These are phyloP conservation scores for Phytomonas francai DNA, from an alignment of 208 protist genomes.

Conservation along the genomic window DNA sequence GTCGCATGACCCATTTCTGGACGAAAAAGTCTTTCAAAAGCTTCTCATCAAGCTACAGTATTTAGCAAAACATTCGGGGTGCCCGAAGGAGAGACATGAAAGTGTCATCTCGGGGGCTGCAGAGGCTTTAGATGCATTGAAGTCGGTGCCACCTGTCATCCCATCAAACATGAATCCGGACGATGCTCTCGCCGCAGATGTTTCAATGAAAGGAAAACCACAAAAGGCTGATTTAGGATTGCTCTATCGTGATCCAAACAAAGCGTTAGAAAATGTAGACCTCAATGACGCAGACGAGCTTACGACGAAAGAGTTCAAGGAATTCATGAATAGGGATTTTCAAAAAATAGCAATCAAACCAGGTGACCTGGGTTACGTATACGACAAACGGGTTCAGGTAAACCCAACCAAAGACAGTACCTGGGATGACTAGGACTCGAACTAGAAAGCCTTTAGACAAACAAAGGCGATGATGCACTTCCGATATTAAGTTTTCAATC, in stretches of 20 bases:
- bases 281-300: slow-evolving; percentile 84
- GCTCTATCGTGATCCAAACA: slow-evolving; percentile 83
- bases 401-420: slow-evolving; percentile 63
- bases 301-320: slow-evolving; percentile 85
- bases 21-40: slow-evolving; percentile 46
- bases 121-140: neutral
- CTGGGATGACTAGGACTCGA: slow-evolving; percentile 72
- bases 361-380: slow-evolving; percentile 78
- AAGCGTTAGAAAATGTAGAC: slow-evolving; percentile 79
- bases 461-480: neutral
- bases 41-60: slow-evolving; percentile 59
- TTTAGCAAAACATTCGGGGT: neutral
- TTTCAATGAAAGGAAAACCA: slow-evolving; percentile 3
- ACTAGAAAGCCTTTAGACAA: neutral
- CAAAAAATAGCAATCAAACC: slow-evolving; percentile 54
- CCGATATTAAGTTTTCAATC: neutral
- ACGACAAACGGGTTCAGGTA: slow-evolving; percentile 79
- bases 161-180: neutral
- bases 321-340: slow-evolving; percentile 81
- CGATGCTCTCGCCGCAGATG: neutral
- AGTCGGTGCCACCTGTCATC: neutral
- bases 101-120: neutral
- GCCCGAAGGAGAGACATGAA: neutral
- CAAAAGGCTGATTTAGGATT: slow-evolving; percentile 85
- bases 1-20: slow-evolving; percentile 52